Evolutionary conservation across 805 yeast species (phyloP).

Genomic region (Kregervanrija fluxuum): DNA sequence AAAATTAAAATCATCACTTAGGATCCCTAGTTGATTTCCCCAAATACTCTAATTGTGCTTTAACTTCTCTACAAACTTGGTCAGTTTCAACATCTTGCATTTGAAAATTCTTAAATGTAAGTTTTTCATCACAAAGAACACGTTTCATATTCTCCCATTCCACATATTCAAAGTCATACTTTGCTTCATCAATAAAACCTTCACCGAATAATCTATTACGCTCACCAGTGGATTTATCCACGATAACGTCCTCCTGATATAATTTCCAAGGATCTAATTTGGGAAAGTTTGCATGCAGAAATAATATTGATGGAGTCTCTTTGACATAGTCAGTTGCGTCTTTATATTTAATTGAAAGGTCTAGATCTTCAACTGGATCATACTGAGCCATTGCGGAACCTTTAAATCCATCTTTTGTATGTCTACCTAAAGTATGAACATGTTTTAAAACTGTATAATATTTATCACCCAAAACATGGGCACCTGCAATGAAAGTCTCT

Average conservation of each 20-base stretch:
- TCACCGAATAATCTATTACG: slow-evolving; percentile 54
- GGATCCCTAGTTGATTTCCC: neutral
- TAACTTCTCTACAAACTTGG: neutral
- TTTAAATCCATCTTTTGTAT: slow-evolving; percentile 29
- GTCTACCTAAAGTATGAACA: slow-evolving; percentile 43
- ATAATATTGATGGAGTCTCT: slow-evolving; percentile 31
- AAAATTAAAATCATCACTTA: too few relatives aligned
- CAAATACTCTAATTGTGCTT: neutral
- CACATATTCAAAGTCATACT: slow-evolving; percentile 50
- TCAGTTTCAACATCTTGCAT: neutral
- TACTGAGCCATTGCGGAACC: slow-evolving; percentile 77
- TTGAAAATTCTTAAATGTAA: neutral
- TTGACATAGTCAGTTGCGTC: slow-evolving; percentile 10
- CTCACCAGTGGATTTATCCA: slow-evolving; percentile 33
- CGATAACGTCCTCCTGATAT: slow-evolving; percentile 33
- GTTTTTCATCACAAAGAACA: slow-evolving; percentile 39
- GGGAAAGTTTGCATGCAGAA: slow-evolving; percentile 63
- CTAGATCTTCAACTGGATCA: slow-evolving; percentile 58
- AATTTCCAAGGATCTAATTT: slow-evolving; percentile 57
- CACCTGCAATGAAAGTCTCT: slow-evolving; percentile 53
- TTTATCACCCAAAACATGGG: slow-evolving; percentile 50
- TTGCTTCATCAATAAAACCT: slow-evolving; percentile 42
- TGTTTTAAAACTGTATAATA: slow-evolving; percentile 55
- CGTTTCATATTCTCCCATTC: slow-evolving; percentile 54
- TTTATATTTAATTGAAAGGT: slow-evolving; percentile 22